Base-by-base conservation (phyloP, 2,329 filamentous ascomycete genomes). In the Epichloe gansuensis region DNA sequence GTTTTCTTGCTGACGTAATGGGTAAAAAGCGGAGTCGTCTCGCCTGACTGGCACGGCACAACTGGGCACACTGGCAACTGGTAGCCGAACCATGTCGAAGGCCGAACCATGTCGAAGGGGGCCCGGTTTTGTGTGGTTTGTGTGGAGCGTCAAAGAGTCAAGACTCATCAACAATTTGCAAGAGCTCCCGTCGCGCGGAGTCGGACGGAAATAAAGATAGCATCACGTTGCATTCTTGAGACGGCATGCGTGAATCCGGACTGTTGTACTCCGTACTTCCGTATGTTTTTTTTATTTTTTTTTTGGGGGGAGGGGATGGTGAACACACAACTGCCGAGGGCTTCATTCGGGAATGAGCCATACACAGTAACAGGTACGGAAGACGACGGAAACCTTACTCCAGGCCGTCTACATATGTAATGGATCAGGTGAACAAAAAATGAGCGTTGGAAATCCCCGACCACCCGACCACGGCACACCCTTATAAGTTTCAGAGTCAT, bases 1-100 rank as follows among this genome's bases (percentile, higher is more conserved):
- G 49, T 56, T 60, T 60, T 54, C 41, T 47, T 52, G 57, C 56
- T 58, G 57, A 58, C 55, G 53, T 57, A 58, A 57, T 50, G 5
- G 5, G 1, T 11, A 41, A 45, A 46, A 34, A 47, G 42, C 36
- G 49, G 41, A 39, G 23, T 25, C 17, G 8, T 41, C 27, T 50
- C 17, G 15, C n/a, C 15, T 13, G 40, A 17, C 40, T 17, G 38
- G 9, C n/a, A 35, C 12, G 34, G 34, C 34, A 21, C 34, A 35
- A 35, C 34, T 35, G 34, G 7, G 34, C 17, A 21, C 17, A 12
- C 34, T 7, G 34, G 34, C 6, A 35, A 35, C 34, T 21, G 27
- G 27, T 31, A 31, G 8, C 27, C 27, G 27, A 31, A 27, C 27
- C 27, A 7, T 21, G 27, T 31, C 8, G 27, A 31, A 31, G 27